These are phyloP conservation scores for Xylariaceae sp. DNA, from an alignment of 2,329 filamentous ascomycete genomes.

Conservation along the genomic window DNA sequence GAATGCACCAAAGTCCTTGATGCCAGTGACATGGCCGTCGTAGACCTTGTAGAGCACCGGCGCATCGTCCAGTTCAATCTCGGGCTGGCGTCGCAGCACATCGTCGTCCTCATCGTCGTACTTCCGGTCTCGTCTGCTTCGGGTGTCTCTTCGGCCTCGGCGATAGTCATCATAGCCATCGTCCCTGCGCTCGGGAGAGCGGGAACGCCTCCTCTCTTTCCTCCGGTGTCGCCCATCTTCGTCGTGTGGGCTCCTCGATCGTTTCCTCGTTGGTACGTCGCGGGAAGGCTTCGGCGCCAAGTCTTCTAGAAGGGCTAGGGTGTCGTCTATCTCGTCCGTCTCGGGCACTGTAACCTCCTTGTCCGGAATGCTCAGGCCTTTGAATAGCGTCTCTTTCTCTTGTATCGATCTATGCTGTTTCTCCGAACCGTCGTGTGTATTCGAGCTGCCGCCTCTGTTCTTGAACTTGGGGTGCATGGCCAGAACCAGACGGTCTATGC, in stretches of 20 bases:
- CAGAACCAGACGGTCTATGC: constrained; percentile 79
- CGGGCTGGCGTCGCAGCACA: constrained; percentile 59
- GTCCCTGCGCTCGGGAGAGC: constrained; percentile 34
- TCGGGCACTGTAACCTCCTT: constrained; percentile 42
- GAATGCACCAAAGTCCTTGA: constrained; percentile 95
- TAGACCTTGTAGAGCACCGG: constrained; percentile 85
- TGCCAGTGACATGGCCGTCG: constrained; percentile 78
- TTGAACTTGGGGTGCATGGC: constrained; percentile 92
- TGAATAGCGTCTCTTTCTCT: constrained; percentile 83
- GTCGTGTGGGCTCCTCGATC: constrained; percentile 52
- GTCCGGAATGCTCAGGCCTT: constrained; percentile 81
- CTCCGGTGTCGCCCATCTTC: constrained; percentile 33
- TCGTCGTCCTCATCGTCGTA: constrained; percentile 46
- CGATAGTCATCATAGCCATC: constrained; percentile 30
- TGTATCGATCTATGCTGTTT: constrained; percentile 44
- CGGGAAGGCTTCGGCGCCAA: constrained; percentile 60
- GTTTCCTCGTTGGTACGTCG: constrained; percentile 46
- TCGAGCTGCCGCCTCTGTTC: constrained; percentile 30
- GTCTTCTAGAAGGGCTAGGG: constrained; percentile 83
- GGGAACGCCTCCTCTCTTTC: constrained; percentile 29
- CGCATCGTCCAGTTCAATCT: constrained; percentile 71
- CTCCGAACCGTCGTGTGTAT: constrained; percentile 37
- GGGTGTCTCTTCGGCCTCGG: constrained; percentile 39
- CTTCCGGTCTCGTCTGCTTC: constrained; percentile 39
- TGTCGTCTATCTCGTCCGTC: constrained; percentile 79